phyloP scores from a whole-genome alignment of 441 rosid genomes.

The Macaranga tanarius region DNA sequence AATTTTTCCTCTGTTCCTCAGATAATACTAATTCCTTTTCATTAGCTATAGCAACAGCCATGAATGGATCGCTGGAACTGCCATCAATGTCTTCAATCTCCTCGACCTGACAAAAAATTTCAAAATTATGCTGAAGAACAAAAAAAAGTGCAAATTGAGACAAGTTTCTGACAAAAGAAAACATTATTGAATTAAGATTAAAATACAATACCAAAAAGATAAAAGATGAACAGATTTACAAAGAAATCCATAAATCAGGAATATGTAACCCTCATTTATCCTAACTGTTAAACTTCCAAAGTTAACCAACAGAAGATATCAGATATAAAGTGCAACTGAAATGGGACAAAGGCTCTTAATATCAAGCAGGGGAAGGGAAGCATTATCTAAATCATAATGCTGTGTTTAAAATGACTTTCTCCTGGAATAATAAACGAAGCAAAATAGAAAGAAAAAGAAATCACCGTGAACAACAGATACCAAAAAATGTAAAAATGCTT shows the following conservation, averaged over 20 bases:
- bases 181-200: background rate
- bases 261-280: background rate
- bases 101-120: constrained; percentile 64
- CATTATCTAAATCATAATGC: background rate
- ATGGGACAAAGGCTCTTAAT: background rate
- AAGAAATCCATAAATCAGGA: background rate
- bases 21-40: constrained; percentile 78
- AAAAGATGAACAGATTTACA: background rate
- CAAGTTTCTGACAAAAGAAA: background rate
- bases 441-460: background rate
- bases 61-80: constrained; percentile 64
- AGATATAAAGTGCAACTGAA: background rate
- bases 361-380: background rate
- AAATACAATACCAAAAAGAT: background rate
- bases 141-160: background rate
- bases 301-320: background rate
- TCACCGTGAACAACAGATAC: background rate
- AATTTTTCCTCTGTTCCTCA: constrained; percentile 75
- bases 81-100: constrained; percentile 93
- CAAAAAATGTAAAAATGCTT: background rate
- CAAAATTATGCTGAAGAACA: constrained; percentile 21
- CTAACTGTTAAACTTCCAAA: background rate
- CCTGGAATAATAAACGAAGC: background rate
- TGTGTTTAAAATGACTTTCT: no score
- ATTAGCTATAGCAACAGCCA: constrained; percentile 84